Base-by-base conservation (phyloP, 257 asterid genomes). In the Lycium ferocissimum region DNA sequence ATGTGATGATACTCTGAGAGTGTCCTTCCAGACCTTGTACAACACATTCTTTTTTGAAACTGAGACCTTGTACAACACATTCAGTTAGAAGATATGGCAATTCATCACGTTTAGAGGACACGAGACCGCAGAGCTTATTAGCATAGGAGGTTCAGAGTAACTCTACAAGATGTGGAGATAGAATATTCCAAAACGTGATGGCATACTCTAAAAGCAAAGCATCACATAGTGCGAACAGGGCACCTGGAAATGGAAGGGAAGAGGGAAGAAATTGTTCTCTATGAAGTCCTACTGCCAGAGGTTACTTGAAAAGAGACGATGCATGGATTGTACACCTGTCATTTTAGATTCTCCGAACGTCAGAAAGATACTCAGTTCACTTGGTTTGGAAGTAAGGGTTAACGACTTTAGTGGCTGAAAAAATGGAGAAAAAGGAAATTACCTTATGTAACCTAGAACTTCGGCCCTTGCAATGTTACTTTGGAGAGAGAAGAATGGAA, bases 101-200 rank as follows among this genome's bases (percentile, higher is more conserved):
- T n/a, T 72, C 80, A 45, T n/a, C 80, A 45, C 10, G n/a, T 18
- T 13, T 43, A 72, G 56, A 72, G 80, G 58, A 72, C 80, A 72
- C 80, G 6, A 72, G 57, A 43, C 61, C 7, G 65, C 63, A 14
- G 62, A 53, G 40, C 9, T 53, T 78, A 78, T 78, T 14, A 9
- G 49, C 49, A 78, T 78, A 51, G 14, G 82, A 53, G 49, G 49
- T 38, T 78, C 47, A 53, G 47, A 11, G 53, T 53, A 53, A 53
- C 22, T 76, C 62, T 14, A 76, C 82, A 26, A 53, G 65, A 56
- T 14, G 12, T 26, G 65, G 47, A 78, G 22, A 14, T 53, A 78
- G 65, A 18, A 22, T 51, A 78, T 26, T 14, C 82, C 82, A 78
- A 26, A 53, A 78, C 65, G 3, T 78, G 58, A 78, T 78, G 20